phyloP scores from a whole-genome alignment of 2,329 filamentous ascomycete genomes.

The Penicillium paneum region DNA sequence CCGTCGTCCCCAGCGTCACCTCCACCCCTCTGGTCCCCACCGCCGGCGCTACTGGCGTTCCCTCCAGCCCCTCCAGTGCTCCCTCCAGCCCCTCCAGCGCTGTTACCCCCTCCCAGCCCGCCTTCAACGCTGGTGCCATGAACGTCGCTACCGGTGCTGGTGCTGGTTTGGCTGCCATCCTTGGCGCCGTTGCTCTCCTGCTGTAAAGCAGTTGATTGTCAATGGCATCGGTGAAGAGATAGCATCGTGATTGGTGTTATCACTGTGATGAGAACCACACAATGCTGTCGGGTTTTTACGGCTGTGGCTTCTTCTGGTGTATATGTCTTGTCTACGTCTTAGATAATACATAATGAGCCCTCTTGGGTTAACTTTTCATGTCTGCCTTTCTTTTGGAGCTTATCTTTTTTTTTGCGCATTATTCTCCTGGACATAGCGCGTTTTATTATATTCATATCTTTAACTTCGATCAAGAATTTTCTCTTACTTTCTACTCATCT shows the following conservation, averaged over 20 bases:
- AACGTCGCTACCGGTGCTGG: slow-evolving; percentile 48
- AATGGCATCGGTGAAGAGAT: slow-evolving; percentile 4
- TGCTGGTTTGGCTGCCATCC: slow-evolving; percentile 52
- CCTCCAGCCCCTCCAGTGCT: slow-evolving; percentile 7
- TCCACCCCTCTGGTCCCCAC: slow-evolving; percentile 25
- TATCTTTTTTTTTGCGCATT: slow-evolving; percentile 5
- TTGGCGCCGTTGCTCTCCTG: slow-evolving; percentile 50
- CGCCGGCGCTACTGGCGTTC: slow-evolving; percentile 16
- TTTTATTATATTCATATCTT: slow-evolving; percentile 9
- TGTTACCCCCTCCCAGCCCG: slow-evolving; percentile 19
- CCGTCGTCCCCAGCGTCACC: slow-evolving; percentile 13
- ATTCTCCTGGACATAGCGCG: slow-evolving; percentile 16
- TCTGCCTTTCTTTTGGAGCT: slow-evolving; percentile 8
- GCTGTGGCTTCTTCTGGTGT: slow-evolving; percentile 2
- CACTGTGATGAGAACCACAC: background rate
- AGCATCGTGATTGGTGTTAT: background rate
- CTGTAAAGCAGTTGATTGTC: slow-evolving; percentile 35
- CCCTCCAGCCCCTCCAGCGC: slow-evolving; percentile 12
- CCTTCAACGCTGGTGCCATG: slow-evolving; percentile 52
- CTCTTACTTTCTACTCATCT: background rate
- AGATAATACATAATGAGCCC: slow-evolving; percentile 44
- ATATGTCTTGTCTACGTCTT: slow-evolving; percentile 8
- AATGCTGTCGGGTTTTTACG: slow-evolving; percentile 11
- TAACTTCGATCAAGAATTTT: slow-evolving; percentile 6
- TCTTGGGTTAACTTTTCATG: slow-evolving; percentile 9